Base-by-base conservation (phyloP, 257 asterid species). In the Osmanthus fragrans region DNA sequence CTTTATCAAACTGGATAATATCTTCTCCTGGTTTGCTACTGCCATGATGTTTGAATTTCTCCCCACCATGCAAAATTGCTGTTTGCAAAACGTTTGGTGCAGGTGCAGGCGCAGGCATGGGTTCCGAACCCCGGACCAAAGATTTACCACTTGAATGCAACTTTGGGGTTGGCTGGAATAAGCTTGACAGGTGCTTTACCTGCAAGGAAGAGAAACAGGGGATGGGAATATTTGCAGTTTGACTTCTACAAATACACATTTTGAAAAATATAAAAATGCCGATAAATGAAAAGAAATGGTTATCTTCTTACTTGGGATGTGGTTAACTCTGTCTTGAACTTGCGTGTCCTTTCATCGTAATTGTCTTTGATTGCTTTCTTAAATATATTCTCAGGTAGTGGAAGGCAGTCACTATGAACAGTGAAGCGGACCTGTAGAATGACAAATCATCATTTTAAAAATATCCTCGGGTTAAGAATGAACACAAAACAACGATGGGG, bases 341-440 rank as follows among this genome's bases (percentile, higher is more conserved):
- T 93, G 83, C 71, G 90, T 6, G 86, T 89, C 83, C 56, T 91
- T 77, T 90, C 91, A 64, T 93, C 88, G 29, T 91, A 95, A 84
- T 81, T 88, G 45, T 91, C 98, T 86, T 76, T 88, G 76, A 93
- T 83, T 45, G 97, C 97, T 85, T 88, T 91, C 90, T 87, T 92
- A 71, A 93, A 93, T 80, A 84, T 75, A 73, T 84, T 71, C 86
- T 93, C 99, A 5, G 99, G 96, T 73, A 95, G 80, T 11, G 98
- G 96, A 78, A 84, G 85, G 83, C 98, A 91, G 45, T 88, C 97
- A 87, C 80, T 81, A 77, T 78, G 73, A 68, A 93, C 83, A 71
- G 60, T 74, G 87, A 91, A 93, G 25, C 92, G 88, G 6, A 95
- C 97, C 97, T 95, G 85, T 74, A 80, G 70, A 80, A 75, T 54